Conservation (phyloP, 2,329 filamentous ascomycete species). For the Emmonsiellopsis sp. region DNA sequence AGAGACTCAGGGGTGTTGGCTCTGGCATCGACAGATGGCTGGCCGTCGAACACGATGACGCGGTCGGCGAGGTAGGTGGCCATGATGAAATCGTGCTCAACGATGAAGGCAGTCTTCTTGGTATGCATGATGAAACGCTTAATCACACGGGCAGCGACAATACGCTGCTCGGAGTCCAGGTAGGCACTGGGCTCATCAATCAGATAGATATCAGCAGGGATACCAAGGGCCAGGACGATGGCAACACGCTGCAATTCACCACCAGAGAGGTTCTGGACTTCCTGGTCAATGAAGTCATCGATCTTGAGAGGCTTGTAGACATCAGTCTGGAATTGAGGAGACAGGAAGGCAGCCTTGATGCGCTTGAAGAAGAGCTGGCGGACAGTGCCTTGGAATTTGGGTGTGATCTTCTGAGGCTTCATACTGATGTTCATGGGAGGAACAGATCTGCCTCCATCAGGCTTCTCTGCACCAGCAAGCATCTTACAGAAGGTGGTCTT, state of each 20-base stretch:
- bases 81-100: constrained; percentile 99
- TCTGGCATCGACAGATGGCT: constrained; percentile 78
- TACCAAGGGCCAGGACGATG: constrained; percentile 90
- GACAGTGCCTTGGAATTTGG: constrained; percentile 94
- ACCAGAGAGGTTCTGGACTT: constrained; percentile 97
- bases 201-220: constrained; percentile 94
- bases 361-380: constrained; percentile 99
- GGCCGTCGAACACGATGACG: constrained; percentile 95
- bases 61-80: constrained; percentile 74
- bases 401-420: constrained; percentile 99
- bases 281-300: constrained; percentile 98
- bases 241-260: constrained; percentile 99
- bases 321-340: constrained; percentile 97
- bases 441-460: constrained; percentile 67
- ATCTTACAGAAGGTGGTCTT: constrained; percentile 99
- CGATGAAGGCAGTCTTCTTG: constrained; percentile 98
- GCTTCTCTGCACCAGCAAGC: constrained; percentile 85
- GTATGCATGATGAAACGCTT: constrained; percentile 99
- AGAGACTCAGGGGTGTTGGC: constrained; percentile 88
- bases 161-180: constrained; percentile 98
- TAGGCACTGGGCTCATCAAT: constrained; percentile 98
- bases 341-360: constrained; percentile 94
- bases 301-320: constrained; percentile 99
- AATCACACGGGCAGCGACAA: constrained; percentile 92
- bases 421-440: constrained; percentile 96